Evolutionary conservation across 768 basidiomycete genomes (phyloP).

Genomic region (Xanthoconium stramineum): DNA sequence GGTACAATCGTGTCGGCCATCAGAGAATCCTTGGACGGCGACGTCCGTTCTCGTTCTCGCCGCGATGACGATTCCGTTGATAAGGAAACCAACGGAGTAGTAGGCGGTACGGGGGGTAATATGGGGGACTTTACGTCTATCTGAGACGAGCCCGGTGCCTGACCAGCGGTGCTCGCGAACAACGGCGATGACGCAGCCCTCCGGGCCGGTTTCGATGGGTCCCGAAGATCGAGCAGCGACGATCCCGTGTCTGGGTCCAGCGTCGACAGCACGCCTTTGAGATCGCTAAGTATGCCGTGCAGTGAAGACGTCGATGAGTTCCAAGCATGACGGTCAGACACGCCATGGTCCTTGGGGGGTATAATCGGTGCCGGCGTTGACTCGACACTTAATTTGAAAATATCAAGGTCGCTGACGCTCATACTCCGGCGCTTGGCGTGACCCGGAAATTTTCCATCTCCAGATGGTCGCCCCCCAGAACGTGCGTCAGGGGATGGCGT

Average conservation of each 20-base stretch:
- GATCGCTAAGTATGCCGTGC: constrained; percentile 65
- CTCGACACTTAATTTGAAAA: constrained; percentile 42
- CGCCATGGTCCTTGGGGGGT: constrained; percentile 28
- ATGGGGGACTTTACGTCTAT: constrained; percentile 21
- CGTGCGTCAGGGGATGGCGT: constrained; percentile 31
- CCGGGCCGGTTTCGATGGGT: constrained; percentile 59
- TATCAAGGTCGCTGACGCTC: constrained; percentile 67
- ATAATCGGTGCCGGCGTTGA: constrained; percentile 38
- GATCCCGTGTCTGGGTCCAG: constrained; percentile 54
- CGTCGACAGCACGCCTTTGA: constrained; percentile 68
- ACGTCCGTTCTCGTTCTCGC: constrained; percentile 26
- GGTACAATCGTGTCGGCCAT: constrained; percentile 34
- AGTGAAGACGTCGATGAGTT: constrained; percentile 41
- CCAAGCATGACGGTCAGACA: constrained; percentile 34
- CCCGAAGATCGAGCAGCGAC: constrained; percentile 57
- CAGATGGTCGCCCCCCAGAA: constrained; percentile 24
- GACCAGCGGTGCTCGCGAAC: constrained; percentile 36
- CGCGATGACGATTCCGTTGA: constrained; percentile 24
- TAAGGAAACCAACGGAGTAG: constrained; percentile 25
- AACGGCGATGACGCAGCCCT: constrained; percentile 36
- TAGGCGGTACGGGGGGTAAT: constrained; percentile 11
- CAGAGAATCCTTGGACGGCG: constrained; percentile 50
- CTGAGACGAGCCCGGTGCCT: constrained; percentile 21
- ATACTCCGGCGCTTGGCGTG: constrained; percentile 61
- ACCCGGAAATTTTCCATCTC: constrained; percentile 29